Conservation (phyloP, 2,329 filamentous ascomycete genomes). For the Epichloe scottii region DNA sequence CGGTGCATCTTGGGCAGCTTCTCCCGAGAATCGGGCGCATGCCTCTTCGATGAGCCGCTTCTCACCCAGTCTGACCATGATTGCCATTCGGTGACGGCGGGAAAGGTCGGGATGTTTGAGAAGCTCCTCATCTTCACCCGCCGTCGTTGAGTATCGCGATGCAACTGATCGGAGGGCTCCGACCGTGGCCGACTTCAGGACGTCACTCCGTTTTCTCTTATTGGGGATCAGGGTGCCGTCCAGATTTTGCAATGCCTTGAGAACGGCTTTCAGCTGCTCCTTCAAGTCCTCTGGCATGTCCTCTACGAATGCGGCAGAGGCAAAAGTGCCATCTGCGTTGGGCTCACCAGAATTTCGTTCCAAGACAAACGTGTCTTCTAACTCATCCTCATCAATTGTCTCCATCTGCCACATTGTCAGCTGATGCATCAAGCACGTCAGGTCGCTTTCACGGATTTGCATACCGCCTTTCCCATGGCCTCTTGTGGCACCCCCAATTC, state of each 20-base stretch:
- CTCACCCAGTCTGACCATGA: conserved; percentile 58
- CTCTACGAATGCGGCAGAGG: conserved; percentile 23
- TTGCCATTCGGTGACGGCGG: conserved; percentile 43
- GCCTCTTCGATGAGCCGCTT: conserved; percentile 52
- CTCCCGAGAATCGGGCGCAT: conserved; percentile 21
- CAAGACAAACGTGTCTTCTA: conserved; percentile 66
- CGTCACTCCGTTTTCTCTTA: conserved; percentile 36
- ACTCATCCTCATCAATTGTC: conserved; percentile 47
- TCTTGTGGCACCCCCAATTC: conserved; percentile 25
- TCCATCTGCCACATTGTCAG: conserved; percentile 23
- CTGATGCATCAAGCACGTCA: neutral
- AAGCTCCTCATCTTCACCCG: conserved; percentile 27
- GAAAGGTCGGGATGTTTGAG: conserved; percentile 17
- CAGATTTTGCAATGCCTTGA: conserved; percentile 36
- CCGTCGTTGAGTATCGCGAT: conserved; percentile 29
- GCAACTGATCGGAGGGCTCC: conserved; percentile 25
- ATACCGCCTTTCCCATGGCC: conserved; percentile 30
- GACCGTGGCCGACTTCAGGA: conserved; percentile 28
- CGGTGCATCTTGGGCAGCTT: conserved; percentile 10
- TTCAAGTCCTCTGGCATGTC: conserved; percentile 37
- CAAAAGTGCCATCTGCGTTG: conserved; percentile 33
- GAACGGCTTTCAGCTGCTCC: conserved; percentile 36
- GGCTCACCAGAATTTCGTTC: conserved; percentile 42
- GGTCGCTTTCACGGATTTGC: conserved; percentile 11
- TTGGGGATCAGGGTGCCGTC: conserved; percentile 30